A percentile compares a stretch with the other conserved stretches of the same genome.
These are phyloP conservation scores for Comarum palustre DNA, from an alignment of 306 rosid species.

Conservation along the genomic window DNA sequence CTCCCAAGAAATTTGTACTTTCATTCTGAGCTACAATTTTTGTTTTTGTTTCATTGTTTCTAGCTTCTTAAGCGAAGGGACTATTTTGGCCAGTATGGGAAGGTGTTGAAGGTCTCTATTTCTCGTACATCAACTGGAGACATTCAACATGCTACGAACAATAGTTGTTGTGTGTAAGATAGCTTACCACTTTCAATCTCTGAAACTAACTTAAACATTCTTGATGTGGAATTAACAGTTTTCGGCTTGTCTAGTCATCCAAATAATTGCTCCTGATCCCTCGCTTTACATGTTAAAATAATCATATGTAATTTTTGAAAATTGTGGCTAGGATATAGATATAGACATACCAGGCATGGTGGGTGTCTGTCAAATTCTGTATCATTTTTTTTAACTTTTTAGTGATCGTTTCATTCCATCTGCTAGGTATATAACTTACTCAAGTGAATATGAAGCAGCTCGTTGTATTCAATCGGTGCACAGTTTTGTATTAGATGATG, in stretches of 20 bases:
- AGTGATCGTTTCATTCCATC: not conserved
- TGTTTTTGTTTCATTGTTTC: not conserved
- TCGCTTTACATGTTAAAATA: no score
- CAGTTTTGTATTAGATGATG: slow-evolving; percentile 94
- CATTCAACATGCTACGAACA: slow-evolving; percentile 89
- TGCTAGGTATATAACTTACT: slow-evolving; percentile 83
- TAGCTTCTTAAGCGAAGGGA: slow-evolving; percentile 84
- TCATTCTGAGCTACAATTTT: not conserved
- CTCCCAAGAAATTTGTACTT: not conserved
- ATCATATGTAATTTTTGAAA: not conserved
- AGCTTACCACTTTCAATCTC: not conserved
- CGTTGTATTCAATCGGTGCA: slow-evolving; percentile 98
- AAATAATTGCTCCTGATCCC: not conserved
- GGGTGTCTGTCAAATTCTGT: not conserved
- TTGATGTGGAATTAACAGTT: not conserved
- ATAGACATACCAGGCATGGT: not conserved
- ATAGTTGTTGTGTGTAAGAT: slow-evolving; percentile 96
- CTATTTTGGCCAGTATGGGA: slow-evolving; percentile 95
- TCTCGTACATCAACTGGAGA: slow-evolving; percentile 89
- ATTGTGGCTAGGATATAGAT: not conserved
- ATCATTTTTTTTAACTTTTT: not conserved
- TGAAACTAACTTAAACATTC: slow-evolving; percentile 11
- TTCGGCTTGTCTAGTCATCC: not conserved
- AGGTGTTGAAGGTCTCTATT: slow-evolving; percentile 91
- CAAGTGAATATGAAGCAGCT: slow-evolving; percentile 88